Evolutionary conservation across 371 early-diverging fungal genomes (phyloP).

Genomic region (Ordospora pajunii): DNA sequence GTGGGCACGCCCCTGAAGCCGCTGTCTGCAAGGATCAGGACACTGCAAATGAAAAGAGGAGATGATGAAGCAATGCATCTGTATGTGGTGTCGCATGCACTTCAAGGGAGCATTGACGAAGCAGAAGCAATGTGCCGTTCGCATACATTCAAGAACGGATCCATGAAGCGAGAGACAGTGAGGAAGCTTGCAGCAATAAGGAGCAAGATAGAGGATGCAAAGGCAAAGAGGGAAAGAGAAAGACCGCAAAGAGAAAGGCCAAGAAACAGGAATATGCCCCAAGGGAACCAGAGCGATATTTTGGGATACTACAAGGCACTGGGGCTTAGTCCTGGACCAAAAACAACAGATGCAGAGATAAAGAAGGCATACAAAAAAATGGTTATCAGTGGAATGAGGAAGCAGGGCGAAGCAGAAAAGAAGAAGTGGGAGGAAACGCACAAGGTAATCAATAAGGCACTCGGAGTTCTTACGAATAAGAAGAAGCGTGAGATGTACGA

Average conservation of each 20-base stretch:
- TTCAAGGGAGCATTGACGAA: background rate
- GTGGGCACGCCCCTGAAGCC: background rate
- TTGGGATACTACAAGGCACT: constrained; percentile 56
- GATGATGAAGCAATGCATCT: constrained; percentile 7
- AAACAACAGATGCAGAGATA: constrained; percentile 14
- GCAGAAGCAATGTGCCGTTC: background rate
- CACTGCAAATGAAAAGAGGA: background rate
- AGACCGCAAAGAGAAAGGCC: constrained; percentile 24
- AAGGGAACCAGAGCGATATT: constrained; percentile 32
- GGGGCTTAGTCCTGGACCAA: constrained; percentile 14
- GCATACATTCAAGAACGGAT: background rate
- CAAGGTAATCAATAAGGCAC: constrained; percentile 49
- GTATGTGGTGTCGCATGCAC: background rate
- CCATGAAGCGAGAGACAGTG: no score
- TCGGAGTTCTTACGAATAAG: constrained; percentile 38
- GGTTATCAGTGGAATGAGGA: constrained; percentile 6
- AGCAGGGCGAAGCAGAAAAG: constrained; percentile 7
- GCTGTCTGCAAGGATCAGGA: background rate
- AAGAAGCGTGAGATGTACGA: constrained; percentile 55
- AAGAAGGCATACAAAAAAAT: constrained; percentile 45
- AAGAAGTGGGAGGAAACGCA: constrained; percentile 17
- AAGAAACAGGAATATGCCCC: background rate
- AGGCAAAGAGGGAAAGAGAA: constrained; percentile 25
- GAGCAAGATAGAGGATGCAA: constrained; percentile 14
- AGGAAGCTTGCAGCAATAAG: background rate